Percentiles rank a stretch among this genome's conserved stretches.
Evolutionary conservation across 306 rosid species (phyloP).

Genomic region (Elaeagnus macrophylla): DNA sequence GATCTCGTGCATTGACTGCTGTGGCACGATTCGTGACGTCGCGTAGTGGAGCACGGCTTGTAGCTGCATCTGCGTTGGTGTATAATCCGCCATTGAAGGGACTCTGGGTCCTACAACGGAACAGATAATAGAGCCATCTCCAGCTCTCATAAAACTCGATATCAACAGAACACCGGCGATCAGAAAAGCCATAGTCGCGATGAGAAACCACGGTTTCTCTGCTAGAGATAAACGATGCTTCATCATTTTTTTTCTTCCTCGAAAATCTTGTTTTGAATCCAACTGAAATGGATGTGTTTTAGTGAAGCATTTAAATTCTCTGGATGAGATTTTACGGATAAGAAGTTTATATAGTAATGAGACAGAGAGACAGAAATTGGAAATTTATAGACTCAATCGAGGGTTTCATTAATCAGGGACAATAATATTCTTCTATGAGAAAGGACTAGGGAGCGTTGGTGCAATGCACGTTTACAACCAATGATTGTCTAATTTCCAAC

Average conservation of each 20-base stretch:
- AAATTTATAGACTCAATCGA: too few species aligned
- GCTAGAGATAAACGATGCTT: conserved; percentile 20
- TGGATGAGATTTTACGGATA: too few species aligned
- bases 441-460: too few species aligned
- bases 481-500: too few species aligned
- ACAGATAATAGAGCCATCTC: conserved; percentile 30
- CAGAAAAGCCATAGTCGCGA: conserved; percentile 27
- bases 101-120: conserved; percentile 15
- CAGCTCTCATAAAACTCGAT: conserved; percentile 18
- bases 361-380: too few species aligned
- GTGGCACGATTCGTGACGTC: conserved; percentile 56
- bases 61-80: conserved; percentile 36
- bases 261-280: not conserved
- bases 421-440: too few species aligned
- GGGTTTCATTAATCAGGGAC: too few species aligned
- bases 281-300: too few species aligned
- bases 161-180: conserved; percentile 40
- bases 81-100: not conserved
- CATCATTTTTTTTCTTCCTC: conserved; percentile 3
- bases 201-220: conserved; percentile 38
- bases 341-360: not conserved
- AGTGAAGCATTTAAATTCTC: too few species aligned
- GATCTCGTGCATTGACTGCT: conserved; percentile 65
- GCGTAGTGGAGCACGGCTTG: conserved; percentile 83
- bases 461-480: too few species aligned